Base-by-base conservation (phyloP, 768 basidiomycete species). In the Pleurotus salmoneostramineus region DNA sequence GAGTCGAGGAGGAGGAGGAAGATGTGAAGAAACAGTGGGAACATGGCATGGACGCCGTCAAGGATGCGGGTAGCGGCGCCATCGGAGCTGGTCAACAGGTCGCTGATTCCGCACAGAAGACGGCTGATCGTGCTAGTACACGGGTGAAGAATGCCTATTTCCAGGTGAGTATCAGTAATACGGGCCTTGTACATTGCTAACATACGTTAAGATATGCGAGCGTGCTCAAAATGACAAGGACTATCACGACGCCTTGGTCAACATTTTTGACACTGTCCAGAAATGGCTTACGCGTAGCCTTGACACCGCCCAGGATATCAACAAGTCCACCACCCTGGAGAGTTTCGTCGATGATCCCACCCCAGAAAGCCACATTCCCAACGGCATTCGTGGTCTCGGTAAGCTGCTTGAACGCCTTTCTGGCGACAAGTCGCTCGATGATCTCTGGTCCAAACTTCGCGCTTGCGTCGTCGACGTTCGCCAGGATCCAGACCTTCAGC, bases 41-140 rank as follows among this genome's bases (percentile, higher is more conserved):
- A 69, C 81, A 81, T 61, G 77, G 83, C 0, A 85, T 90, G 82
- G 89, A 89, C 33, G 78, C 77, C 0, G 73, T 82, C 7, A 89
- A 87, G 66, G 77, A 71, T 8, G 75, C 72, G 0, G 89, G 89
- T 6, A 80, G 78, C 0, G 73, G 72, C 34, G 78, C 76, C 6
- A 89, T 90, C 31, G 85, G 82, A 3, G 74, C 72, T 0, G 73
- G 74, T 3, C 83, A 87, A 63, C 66, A 69, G 0, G 74, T 76
- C 3, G 71, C 74, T 2, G 68, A 64, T 0, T 72, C 74, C 4
- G 68, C 73, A 0, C 69, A 85, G 61, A 81, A 86, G 11, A 67
- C 73, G 40, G 67, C 74, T 0, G 71, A 80, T 11, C 73, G 74
- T 44, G 78, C 82, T 0, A 68, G 67, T 8, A 56, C 64, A 0